Evolutionary conservation across 148 eudicot genomes (phyloP), one percentile per base, ranked within the genome.

Genomic region (Camellia lanceoleosa): DNA sequence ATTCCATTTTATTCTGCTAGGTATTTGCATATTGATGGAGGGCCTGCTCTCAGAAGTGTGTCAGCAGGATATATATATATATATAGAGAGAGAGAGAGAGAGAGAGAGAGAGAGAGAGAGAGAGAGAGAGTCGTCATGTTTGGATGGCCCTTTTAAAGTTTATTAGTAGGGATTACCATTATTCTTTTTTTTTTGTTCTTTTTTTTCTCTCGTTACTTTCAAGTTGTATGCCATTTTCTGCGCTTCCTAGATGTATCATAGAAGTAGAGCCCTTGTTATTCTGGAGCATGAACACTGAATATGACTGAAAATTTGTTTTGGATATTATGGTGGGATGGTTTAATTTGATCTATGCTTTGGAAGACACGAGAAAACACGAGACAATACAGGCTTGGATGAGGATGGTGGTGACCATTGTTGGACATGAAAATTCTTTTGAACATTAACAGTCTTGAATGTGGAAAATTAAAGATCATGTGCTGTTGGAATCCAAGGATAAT

Each of bases 401-500:
- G 49, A 4, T 30, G 38, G 38, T 13, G 14, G n/a, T 41, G 44
- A 68, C 8, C 49, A 41, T 7, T 68, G 47, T 42, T 63, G 49
- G 71, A 42, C 19, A 12, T 68, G 47, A 68, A 13, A 42, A 14
- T 41, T 11, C 49, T 14, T 7, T 68, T 42, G 71, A 1, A 68
- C 49, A 68, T 42, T 30, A 68, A 43, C n/a, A 68, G 49, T 42
- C 15, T 68, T 16, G 13, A 69, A 18, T 69, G 54, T 69, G 73
- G 73, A 69, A 46, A 69, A 10, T 43, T 69, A 49, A 16, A 44
- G 5, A 46, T 69, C 23, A 30, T 30, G 38, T 30, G 38, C 38
- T 44, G 23, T 52, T 69, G 43, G 73, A 69, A 46, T 46, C 54
- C 54, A 69, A 44, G 73, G 20, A 69, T 44, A 69, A 69, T 69